Percentiles rank a stretch among this genome's conserved stretches.
phyloP scores from a whole-genome alignment of 2,329 filamentous ascomycete genomes.

The Cytospora schulzeri region DNA sequence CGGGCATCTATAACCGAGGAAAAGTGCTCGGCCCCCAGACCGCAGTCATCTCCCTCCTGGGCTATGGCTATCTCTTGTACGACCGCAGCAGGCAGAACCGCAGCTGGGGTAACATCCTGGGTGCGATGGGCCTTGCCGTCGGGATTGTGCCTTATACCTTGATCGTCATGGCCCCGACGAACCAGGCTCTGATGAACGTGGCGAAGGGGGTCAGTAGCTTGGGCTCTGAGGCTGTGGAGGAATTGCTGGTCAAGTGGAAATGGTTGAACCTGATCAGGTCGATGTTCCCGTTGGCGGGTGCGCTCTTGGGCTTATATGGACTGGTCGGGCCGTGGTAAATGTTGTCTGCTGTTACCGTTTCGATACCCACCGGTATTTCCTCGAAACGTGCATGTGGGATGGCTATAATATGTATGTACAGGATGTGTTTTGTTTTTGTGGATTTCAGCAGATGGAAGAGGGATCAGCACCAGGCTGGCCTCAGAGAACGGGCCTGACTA shows the following conservation, averaged over 20 bases:
- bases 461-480: not conserved
- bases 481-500: too few species aligned
- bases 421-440: not conserved
- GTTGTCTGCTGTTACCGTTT: too few species aligned
- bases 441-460: not conserved
- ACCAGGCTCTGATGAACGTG: conserved; percentile 35
- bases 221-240: conserved; percentile 32
- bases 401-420: too few species aligned
- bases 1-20: conserved; percentile 41
- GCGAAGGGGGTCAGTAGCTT: conserved; percentile 29
- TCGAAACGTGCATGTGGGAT: too few species aligned
- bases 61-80: conserved; percentile 43
- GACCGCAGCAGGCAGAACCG: conserved; percentile 31
- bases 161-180: conserved; percentile 42
- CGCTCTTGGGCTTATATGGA: conserved; percentile 36
- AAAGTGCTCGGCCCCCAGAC: conserved; percentile 42
- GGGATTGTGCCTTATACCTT: conserved; percentile 45
- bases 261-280: conserved; percentile 33
- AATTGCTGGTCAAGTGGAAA: conserved; percentile 35
- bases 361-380: too few species aligned
- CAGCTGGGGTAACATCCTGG: conserved; percentile 40
- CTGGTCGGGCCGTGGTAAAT: conserved; percentile 27
- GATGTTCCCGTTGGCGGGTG: conserved; percentile 34
- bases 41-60: conserved; percentile 36
- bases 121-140: conserved; percentile 38